A percentile compares a stretch with the other conserved stretches of the same genome.
Evolutionary conservation across 805 yeast genomes (phyloP).

Genomic region (Metschnikowia santaceciliae): DNA sequence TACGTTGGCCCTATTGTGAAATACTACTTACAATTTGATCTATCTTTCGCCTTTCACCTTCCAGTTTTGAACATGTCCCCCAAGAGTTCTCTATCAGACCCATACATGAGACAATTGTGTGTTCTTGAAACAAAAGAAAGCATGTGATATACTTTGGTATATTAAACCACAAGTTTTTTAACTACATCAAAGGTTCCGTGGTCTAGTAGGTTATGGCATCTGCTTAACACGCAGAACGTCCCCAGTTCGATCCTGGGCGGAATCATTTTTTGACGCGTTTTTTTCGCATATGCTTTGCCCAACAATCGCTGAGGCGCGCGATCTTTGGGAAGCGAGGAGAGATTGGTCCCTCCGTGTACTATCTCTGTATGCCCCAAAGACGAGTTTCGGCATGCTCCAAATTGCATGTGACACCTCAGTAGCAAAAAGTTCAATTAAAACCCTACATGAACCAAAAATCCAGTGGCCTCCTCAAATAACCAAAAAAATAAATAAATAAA

Average conservation of each 20-base stretch:
- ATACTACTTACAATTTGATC: too few species aligned
- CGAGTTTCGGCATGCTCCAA: neutral
- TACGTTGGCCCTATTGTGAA: too few species aligned
- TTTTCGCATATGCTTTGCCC: slow-evolving; percentile 4
- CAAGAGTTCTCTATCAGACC: too few species aligned
- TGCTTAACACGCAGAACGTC: slow-evolving; percentile 99
- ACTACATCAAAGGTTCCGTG: slow-evolving; percentile 41
- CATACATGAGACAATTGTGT: too few species aligned
- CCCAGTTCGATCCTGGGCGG: slow-evolving; percentile 99
- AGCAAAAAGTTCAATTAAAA: neutral
- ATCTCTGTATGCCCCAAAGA: neutral
- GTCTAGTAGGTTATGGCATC: slow-evolving; percentile 99
- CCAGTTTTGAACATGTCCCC: too few species aligned
- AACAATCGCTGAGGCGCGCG: slow-evolving; percentile 1
- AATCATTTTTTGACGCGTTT: slow-evolving; percentile 49
- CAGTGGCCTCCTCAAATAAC: too few species aligned
- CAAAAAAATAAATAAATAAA: neutral
- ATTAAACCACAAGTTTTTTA: neutral
- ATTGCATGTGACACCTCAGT: neutral
- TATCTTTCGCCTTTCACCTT: too few species aligned
- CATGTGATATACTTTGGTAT: too few species aligned
- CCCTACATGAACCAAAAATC: too few species aligned
- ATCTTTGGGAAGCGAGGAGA: neutral
- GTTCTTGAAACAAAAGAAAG: too few species aligned
- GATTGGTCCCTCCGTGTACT: neutral